phyloP scores from a whole-genome alignment of 78 protist species.

The Trichosphaerium sp. region DNA sequence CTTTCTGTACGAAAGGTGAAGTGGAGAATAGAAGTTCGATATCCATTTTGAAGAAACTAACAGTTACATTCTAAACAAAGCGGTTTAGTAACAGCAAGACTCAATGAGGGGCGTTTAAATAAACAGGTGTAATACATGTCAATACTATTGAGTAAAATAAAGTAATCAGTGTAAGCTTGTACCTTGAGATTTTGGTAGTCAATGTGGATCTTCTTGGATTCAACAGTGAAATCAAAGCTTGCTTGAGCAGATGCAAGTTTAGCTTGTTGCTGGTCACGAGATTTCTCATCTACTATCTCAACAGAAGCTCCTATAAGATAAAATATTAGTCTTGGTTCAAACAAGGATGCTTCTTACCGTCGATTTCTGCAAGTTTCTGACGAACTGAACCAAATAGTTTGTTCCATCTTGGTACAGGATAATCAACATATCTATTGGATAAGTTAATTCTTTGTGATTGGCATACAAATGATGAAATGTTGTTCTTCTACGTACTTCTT shows the following conservation, averaged over 20 bases:
- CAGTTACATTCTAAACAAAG: background rate
- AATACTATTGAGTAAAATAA: background rate
- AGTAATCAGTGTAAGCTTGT: background rate
- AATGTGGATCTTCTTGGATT: slow-evolving; percentile 5
- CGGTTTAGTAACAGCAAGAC: background rate
- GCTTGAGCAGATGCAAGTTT: slow-evolving; percentile 19
- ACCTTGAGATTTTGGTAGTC: background rate
- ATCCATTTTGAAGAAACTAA: background rate
- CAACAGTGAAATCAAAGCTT: slow-evolving; percentile 18
- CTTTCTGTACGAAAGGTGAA: slow-evolving; percentile 18
- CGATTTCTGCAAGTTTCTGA: background rate
- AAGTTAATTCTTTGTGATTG: too few species aligned
- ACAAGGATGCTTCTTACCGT: too few species aligned
- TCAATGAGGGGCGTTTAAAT: background rate
- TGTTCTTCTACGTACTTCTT: background rate
- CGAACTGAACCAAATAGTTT: background rate
- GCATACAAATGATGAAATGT: background rate
- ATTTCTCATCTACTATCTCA: background rate
- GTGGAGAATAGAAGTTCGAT: background rate
- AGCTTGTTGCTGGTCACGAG: slow-evolving; percentile 1
- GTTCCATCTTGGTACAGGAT: background rate
- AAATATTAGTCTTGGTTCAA: background rate
- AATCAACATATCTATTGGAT: background rate
- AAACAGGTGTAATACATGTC: background rate
- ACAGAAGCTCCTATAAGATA: background rate